Evolutionary conservation across 164 flowering plant species (phyloP).

Genomic region (Vitis rupestris): DNA sequence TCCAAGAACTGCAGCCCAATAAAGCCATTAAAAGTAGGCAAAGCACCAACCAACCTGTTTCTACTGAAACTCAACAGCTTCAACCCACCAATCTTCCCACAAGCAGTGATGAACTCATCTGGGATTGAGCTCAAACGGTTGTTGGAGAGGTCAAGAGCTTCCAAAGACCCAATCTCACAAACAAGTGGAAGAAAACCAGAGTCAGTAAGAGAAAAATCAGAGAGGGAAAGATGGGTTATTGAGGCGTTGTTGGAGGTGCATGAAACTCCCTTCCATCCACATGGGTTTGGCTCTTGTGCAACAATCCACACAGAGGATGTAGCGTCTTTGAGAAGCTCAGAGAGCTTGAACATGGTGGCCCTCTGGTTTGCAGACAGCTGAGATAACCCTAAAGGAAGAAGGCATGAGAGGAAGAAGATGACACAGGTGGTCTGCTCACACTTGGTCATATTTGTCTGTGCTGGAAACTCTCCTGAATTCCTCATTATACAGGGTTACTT

Average conservation of each 20-base stretch:
- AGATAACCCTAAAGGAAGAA: constrained; percentile 18
- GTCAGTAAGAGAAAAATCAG: constrained; percentile 31
- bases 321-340: constrained; percentile 12
- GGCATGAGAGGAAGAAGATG: constrained; percentile 9
- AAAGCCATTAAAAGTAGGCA: constrained; percentile 50
- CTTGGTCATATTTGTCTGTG: constrained; percentile 22
- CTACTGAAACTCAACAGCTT: constrained; percentile 49
- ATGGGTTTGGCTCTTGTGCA: constrained; percentile 31
- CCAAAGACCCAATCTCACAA: constrained; percentile 49
- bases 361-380: constrained; percentile 28
- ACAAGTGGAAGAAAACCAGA: constrained; percentile 32
- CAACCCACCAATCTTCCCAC: constrained; percentile 43
- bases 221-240: constrained; percentile 35
- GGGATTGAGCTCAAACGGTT: constrained; percentile 45
- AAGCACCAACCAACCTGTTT: constrained; percentile 35
- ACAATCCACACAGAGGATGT: constrained; percentile 16
- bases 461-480: neutral
- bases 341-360: constrained; percentile 35
- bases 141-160: constrained; percentile 49
- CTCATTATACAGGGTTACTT: too few relatives aligned
- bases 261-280: constrained; percentile 53
- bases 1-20: constrained; percentile 46
- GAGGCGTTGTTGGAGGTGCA: constrained; percentile 31
- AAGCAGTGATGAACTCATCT: constrained; percentile 36
- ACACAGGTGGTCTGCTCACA: constrained; percentile 11